These are phyloP conservation scores for Clausena lansium DNA, from an alignment of 345 rosid genomes.

Conservation along the genomic window DNA sequence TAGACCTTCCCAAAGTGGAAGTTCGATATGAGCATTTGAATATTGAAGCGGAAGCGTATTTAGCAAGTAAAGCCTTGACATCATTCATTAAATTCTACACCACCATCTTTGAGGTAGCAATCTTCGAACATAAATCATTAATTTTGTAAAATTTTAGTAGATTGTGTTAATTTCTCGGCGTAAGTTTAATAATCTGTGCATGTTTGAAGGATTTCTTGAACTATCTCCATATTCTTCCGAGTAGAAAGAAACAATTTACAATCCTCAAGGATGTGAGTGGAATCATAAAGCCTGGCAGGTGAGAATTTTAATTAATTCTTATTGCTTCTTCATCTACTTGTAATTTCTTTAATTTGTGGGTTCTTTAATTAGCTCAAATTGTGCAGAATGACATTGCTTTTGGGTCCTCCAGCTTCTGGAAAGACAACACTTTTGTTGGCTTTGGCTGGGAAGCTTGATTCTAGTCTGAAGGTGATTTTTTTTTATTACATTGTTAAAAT, in stretches of 20 bases:
- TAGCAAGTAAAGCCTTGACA: slow-evolving; percentile 36
- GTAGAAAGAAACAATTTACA: slow-evolving; percentile 46
- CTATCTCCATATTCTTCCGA: slow-evolving; percentile 39
- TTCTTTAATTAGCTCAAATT: not conserved
- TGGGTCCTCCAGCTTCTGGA: slow-evolving; percentile 90
- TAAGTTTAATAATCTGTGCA: not conserved
- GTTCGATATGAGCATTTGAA: slow-evolving; percentile 42
- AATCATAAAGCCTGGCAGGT: slow-evolving; percentile 74
- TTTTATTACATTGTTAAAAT: not conserved
- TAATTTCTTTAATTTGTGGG: not conserved
- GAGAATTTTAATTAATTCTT: not conserved
- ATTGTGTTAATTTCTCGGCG: not conserved
- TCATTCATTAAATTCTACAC: slow-evolving; percentile 28
- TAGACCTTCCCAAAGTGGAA: slow-evolving; percentile 18
- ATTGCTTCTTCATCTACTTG: not conserved
- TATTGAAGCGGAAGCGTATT: slow-evolving; percentile 31
- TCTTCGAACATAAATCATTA: not conserved
- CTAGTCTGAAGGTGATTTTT: slow-evolving; percentile 44
- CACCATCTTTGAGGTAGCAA: slow-evolving; percentile 31
- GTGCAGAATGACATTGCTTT: slow-evolving; percentile 65
- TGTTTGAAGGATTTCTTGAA: slow-evolving; percentile 31
- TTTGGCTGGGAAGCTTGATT: slow-evolving; percentile 76
- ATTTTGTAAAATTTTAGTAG: not conserved
- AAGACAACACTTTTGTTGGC: slow-evolving; percentile 78
- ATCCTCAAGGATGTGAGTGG: slow-evolving; percentile 75